Percentiles rank a stretch among this genome's conserved stretches.
These are phyloP conservation scores for Pichia cactophila DNA, from an alignment of 1,139 yeast species.

Conservation along the genomic window DNA sequence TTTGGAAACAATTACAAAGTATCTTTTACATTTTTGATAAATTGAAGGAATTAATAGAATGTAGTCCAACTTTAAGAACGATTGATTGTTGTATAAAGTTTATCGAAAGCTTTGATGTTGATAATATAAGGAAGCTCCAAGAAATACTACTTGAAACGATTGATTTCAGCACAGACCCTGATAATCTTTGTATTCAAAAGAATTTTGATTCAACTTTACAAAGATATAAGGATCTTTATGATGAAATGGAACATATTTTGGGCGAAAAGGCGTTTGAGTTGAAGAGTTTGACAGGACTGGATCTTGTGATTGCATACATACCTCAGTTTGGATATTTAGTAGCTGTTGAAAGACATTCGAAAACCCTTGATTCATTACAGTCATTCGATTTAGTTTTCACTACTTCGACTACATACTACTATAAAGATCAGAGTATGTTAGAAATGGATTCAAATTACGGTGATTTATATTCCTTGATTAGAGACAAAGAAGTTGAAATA, in stretches of 20 bases:
- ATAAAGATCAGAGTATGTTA: conserved; percentile 29
- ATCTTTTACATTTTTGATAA: conserved; percentile 17
- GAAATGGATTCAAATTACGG: conserved; percentile 35
- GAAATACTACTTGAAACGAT: conserved; percentile 22
- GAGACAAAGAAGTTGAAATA: conserved; percentile 38
- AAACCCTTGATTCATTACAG: neutral
- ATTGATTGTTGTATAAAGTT: conserved; percentile 7
- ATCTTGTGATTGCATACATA: conserved; percentile 31
- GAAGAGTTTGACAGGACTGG: conserved; percentile 10
- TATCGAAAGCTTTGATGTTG: neutral
- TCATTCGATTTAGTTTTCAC: conserved; percentile 31
- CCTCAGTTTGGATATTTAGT: conserved; percentile 40
- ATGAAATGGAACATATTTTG: conserved; percentile 31
- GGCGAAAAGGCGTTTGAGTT: conserved; percentile 24
- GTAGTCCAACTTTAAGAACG: neutral
- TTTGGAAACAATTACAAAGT: conserved; percentile 27
- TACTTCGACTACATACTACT: conserved; percentile 33
- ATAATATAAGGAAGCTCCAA: conserved; percentile 3
- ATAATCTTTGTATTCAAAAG: conserved; percentile 27
- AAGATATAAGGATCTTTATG: conserved; percentile 28
- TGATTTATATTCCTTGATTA: conserved; percentile 34
- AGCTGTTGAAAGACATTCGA: neutral
- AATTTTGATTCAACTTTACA: conserved; percentile 31
- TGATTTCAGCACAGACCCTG: conserved; percentile 32
- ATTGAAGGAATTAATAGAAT: conserved; percentile 12